Conservation (phyloP, 805 yeast species). For the Candida tallmaniae region DNA sequence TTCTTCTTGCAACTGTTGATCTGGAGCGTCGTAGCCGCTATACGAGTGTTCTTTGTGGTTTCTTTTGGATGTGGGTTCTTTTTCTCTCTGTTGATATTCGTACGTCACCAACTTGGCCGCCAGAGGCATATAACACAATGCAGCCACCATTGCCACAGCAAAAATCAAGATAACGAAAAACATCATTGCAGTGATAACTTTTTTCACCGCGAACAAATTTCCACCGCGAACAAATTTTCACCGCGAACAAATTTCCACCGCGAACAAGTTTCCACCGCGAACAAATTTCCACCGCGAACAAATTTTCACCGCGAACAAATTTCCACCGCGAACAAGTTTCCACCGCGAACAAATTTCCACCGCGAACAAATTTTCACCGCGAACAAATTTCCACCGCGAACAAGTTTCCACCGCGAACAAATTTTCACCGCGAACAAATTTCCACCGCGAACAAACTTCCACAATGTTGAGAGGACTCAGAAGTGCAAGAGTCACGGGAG, state of each 20-base stretch:
- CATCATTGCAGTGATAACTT: conserved; percentile 17
- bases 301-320: too few relatives aligned
- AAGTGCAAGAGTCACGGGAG: neutral
- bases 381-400: too few relatives aligned
- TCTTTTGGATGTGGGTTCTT: conserved; percentile 4
- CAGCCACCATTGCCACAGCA: conserved; percentile 37
- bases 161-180: conserved; percentile 35
- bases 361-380: too few relatives aligned
- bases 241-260: too few relatives aligned
- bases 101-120: conserved; percentile 47
- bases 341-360: too few relatives aligned
- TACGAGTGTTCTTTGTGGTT: conserved; percentile 6
- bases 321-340: too few relatives aligned
- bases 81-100: conserved; percentile 29
- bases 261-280: too few relatives aligned
- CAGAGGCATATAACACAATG: conserved; percentile 44
- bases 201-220: conserved; percentile 1
- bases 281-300: too few relatives aligned
- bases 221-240: too few relatives aligned
- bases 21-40: conserved; percentile 39
- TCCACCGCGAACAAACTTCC: too few relatives aligned
- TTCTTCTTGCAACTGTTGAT: conserved; percentile 19
- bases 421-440: too few relatives aligned
- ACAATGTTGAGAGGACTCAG: neutral
- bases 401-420: too few relatives aligned